These are phyloP conservation scores for Phyllostachys edulis DNA, from an alignment of 176 grass and related monocot species.

Conservation along the genomic window DNA sequence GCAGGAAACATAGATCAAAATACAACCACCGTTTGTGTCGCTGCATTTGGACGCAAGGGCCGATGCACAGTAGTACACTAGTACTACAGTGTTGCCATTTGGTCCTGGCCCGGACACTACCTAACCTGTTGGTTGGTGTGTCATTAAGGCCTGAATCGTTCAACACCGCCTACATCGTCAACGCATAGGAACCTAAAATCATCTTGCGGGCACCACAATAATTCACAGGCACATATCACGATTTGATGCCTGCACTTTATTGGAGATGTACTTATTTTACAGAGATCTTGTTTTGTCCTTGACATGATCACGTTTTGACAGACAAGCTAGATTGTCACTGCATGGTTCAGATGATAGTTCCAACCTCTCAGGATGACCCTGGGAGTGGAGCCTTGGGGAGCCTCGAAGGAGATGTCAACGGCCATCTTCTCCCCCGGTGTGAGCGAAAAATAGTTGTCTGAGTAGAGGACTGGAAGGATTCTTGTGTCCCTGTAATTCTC, in stretches of 20 bases:
- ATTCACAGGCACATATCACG: conserved; percentile 1
- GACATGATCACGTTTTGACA: not conserved
- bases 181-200: not conserved
- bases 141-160: not conserved
- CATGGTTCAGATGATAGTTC: conserved; percentile 63
- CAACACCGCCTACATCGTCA: not conserved
- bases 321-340: conserved; percentile 34
- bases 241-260: conserved; percentile 26
- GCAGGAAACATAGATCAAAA: not conserved
- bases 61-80: too few relatives aligned
- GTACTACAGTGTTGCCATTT: not conserved
- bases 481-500: conserved; percentile 61
- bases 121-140: not conserved
- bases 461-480: conserved; percentile 95
- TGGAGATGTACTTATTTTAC: conserved; percentile 3
- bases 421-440: conserved; percentile 67
- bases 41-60: not conserved
- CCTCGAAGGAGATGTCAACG: conserved; percentile 65
- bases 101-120: not conserved
- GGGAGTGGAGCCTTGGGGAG: conserved; percentile 55
- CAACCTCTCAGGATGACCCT: conserved; percentile 70
- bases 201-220: not conserved
- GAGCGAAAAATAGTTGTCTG: conserved; percentile 86
- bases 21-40: not conserved
- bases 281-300: conserved; percentile 10